Conservation (phyloP, 345 rosid genomes). For the Hypericum androsaemum region DNA sequence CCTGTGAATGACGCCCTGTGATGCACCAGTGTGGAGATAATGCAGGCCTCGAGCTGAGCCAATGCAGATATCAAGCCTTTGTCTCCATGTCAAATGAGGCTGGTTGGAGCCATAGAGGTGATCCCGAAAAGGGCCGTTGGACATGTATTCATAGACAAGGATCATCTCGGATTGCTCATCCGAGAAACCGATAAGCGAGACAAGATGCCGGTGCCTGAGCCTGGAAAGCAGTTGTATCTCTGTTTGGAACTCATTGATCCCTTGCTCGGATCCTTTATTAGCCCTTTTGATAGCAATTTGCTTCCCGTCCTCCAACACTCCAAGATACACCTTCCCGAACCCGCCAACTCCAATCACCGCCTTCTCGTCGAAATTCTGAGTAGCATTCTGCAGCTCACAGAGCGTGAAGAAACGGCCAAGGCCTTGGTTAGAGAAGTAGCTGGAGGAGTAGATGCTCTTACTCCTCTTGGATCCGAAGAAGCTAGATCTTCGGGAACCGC, state of each 20-base stretch:
- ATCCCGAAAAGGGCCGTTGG: slow-evolving; percentile 73
- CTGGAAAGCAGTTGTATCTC: slow-evolving; percentile 83
- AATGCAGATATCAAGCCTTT: slow-evolving; percentile 69
- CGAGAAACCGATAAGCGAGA: slow-evolving; percentile 69
- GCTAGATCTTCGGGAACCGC: slow-evolving; percentile 44
- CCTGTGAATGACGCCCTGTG: slow-evolving; percentile 71
- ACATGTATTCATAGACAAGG: slow-evolving; percentile 82
- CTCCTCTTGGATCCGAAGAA: slow-evolving; percentile 48
- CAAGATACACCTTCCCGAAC: slow-evolving; percentile 73
- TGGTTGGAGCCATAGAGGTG: slow-evolving; percentile 56
- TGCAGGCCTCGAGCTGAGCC: slow-evolving; percentile 79
- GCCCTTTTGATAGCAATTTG: slow-evolving; percentile 66
- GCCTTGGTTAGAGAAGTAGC: slow-evolving; percentile 46
- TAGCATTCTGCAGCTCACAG: slow-evolving; percentile 51
- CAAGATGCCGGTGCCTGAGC: slow-evolving; percentile 74
- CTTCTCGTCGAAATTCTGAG: slow-evolving; percentile 60
- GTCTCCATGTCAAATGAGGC: slow-evolving; percentile 63
- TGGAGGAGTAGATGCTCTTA: slow-evolving; percentile 46
- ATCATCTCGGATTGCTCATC: slow-evolving; percentile 76
- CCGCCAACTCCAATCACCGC: slow-evolving; percentile 75
- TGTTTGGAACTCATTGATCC: slow-evolving; percentile 74
- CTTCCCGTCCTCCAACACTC: slow-evolving; percentile 52
- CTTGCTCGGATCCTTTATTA: slow-evolving; percentile 59
- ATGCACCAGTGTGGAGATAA: slow-evolving; percentile 71
- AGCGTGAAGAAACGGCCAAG: slow-evolving; percentile 54